Evolutionary conservation across 2,329 filamentous ascomycete genomes (phyloP).

Genomic region (Beauveria sp.): DNA sequence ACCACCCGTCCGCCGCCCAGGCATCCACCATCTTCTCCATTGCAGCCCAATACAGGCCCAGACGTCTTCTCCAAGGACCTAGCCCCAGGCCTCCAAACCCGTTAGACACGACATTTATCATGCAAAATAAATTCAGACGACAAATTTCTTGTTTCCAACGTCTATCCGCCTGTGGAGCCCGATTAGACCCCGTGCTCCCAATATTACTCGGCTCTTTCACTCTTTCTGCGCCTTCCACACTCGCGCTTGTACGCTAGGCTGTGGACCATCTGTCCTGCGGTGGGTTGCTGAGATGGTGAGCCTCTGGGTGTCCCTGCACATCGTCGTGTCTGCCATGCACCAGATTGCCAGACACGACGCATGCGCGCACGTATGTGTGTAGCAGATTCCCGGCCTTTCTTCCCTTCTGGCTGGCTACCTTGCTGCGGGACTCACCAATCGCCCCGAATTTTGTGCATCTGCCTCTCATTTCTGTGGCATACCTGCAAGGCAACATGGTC

Average conservation of each 20-base stretch:
- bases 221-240: neutral
- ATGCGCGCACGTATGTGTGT: neutral
- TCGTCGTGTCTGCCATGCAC: constrained; percentile 5
- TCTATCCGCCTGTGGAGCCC: too few species aligned
- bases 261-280: neutral
- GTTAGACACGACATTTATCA: too few species aligned
- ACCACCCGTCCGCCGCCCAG: too few species aligned
- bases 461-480: neutral
- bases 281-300: neutral
- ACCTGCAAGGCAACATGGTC: constrained; percentile 1
- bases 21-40: too few species aligned
- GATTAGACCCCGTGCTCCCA: too few species aligned
- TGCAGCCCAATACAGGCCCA: too few species aligned
- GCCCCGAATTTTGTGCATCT: neutral
- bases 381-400: neutral
- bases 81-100: too few species aligned
- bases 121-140: too few species aligned
- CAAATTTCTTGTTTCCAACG: too few species aligned
- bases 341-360: neutral
- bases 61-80: too few species aligned
- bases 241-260: neutral
- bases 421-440: neutral
- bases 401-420: neutral
- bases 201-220: too few species aligned
- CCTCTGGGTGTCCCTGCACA: neutral